Conservation (phyloP, 106 monocot genomes). For the Dendrobium catenatum region DNA sequence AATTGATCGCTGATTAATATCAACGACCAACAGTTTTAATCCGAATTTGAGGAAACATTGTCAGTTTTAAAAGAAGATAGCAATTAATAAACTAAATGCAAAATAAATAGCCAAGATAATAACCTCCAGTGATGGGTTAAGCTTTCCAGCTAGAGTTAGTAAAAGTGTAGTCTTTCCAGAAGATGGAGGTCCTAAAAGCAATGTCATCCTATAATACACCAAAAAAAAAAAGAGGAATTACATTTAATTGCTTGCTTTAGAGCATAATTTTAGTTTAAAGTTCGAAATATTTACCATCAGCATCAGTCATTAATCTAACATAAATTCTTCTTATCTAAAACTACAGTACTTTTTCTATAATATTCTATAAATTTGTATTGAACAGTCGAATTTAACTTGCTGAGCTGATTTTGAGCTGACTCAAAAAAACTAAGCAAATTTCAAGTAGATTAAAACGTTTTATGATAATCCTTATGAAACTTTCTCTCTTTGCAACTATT, state of each 20-base stretch:
- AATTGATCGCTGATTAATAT: not conserved
- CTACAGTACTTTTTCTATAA: too few relatives aligned
- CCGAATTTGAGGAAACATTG: not conserved
- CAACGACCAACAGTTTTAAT: not conserved
- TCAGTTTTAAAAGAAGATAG: not conserved
- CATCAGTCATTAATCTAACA: not conserved
- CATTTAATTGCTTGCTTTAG: not conserved
- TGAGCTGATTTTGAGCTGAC: too few relatives aligned
- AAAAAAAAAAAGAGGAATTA: not conserved
- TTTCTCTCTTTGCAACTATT: too few relatives aligned
- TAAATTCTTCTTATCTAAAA: not conserved
- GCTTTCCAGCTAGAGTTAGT: slow-evolving; percentile 53
- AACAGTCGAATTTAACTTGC: too few relatives aligned
- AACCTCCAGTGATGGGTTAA: slow-evolving; percentile 49
- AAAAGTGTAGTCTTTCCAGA: slow-evolving; percentile 78
- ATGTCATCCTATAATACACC: slow-evolving; percentile 46
- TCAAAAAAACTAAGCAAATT: too few relatives aligned
- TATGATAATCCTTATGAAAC: too few relatives aligned
- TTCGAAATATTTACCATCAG: not conserved
- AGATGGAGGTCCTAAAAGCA: slow-evolving; percentile 63
- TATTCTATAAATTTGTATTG: too few relatives aligned
- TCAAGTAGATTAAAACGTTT: too few relatives aligned
- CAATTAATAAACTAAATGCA: not conserved
- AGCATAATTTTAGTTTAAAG: not conserved
- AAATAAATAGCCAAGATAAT: not conserved